These are phyloP conservation scores for Poterioochromonas sp. DNA, from an alignment of 352 stramenopile species.

Conservation along the genomic window DNA sequence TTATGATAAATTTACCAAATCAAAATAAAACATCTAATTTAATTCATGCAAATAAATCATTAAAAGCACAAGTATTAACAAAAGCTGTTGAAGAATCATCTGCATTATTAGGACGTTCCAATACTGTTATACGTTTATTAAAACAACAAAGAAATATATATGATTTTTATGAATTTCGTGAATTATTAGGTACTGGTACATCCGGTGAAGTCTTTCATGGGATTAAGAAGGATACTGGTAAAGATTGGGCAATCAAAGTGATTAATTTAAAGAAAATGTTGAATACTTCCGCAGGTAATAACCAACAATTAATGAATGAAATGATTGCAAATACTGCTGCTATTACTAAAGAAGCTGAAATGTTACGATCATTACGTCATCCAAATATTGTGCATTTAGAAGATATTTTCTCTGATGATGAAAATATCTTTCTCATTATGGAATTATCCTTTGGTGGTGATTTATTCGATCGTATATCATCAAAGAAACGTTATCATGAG, in stretches of 20 bases:
- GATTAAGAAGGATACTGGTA: conserved; percentile 40
- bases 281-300: conserved; percentile 40
- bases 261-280: conserved; percentile 47
- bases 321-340: background rate
- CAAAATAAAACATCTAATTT: background rate
- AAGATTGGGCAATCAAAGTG: conserved; percentile 48
- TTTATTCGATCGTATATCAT: conserved; percentile 53
- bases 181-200: conserved; percentile 48
- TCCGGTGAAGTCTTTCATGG: conserved; percentile 48
- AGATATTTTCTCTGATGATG: conserved; percentile 62
- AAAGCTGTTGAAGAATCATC: background rate
- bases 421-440: conserved; percentile 65
- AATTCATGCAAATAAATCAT: no score
- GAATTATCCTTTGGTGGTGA: conserved; percentile 60
- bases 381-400: conserved; percentile 63
- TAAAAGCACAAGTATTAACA: background rate
- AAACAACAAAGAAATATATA: conserved; percentile 10
- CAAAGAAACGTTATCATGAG: conserved; percentile 58
- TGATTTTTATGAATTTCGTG: conserved; percentile 18
- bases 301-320: no score
- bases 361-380: conserved; percentile 63
- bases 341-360: conserved; percentile 60
- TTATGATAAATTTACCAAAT: background rate
- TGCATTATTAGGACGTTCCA: background rate
- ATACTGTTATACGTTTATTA: background rate